phyloP scores from a whole-genome alignment of 805 yeast species.

The Citeromyces nyonsensis region DNA sequence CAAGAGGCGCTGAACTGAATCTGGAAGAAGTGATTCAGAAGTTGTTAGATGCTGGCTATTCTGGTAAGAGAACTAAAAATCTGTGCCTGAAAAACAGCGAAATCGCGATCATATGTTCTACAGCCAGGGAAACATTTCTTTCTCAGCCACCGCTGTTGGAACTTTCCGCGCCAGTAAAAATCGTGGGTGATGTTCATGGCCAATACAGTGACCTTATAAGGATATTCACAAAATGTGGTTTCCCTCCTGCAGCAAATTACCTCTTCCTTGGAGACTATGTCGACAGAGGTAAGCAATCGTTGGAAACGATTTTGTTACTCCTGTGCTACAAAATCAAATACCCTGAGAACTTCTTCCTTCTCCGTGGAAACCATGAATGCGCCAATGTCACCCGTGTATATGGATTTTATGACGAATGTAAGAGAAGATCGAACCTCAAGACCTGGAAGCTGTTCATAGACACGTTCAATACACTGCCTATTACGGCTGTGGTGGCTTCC shows the following conservation, averaged over 20 bases:
- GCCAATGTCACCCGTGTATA: slow-evolving; percentile 94
- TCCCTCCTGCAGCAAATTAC: slow-evolving; percentile 90
- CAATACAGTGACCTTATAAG: slow-evolving; percentile 87
- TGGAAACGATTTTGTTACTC: slow-evolving; percentile 79
- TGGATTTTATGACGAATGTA: slow-evolving; percentile 97
- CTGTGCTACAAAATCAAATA: slow-evolving; percentile 91
- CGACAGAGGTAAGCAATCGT: slow-evolving; percentile 91
- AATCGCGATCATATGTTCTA: slow-evolving; percentile 72
- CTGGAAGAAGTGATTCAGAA: slow-evolving; percentile 86
- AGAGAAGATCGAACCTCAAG: slow-evolving; percentile 80
- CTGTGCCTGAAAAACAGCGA: slow-evolving; percentile 85
- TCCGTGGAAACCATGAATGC: slow-evolving; percentile 95
- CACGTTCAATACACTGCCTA: slow-evolving; percentile 88
- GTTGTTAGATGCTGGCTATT: slow-evolving; percentile 87
- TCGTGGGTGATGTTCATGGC: slow-evolving; percentile 93
- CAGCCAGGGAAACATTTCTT: slow-evolving; percentile 79
- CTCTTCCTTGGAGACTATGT: slow-evolving; percentile 93
- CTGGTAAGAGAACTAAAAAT: slow-evolving; percentile 82
- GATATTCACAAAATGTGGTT: slow-evolving; percentile 88
- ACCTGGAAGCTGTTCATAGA: slow-evolving; percentile 92
- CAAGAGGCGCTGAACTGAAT: slow-evolving; percentile 14
- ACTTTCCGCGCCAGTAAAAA: slow-evolving; percentile 73
- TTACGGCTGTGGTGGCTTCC: slow-evolving; percentile 90
- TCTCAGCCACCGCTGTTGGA: slow-evolving; percentile 86
- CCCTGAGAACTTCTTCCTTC: slow-evolving; percentile 87